Percentiles rank a stretch among this genome's conserved stretches.
phyloP scores from a whole-genome alignment of 2,329 filamentous ascomycete species.

The Aureobasidium sp. region DNA sequence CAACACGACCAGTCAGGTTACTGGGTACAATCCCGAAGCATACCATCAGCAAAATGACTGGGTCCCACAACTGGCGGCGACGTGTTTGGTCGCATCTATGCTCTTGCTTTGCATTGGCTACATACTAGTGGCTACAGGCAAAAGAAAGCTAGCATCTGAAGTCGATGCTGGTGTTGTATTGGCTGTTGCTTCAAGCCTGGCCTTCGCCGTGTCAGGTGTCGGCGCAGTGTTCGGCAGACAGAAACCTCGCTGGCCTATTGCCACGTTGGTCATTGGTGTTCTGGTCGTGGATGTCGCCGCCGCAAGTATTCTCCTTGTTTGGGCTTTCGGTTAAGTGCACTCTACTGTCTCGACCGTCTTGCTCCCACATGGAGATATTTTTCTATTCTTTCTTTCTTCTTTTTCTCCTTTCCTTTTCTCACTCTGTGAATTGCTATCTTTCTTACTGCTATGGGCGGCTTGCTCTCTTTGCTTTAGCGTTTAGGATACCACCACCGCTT shows the following conservation, averaged over 20 bases:
- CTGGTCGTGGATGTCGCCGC: conserved; percentile 44
- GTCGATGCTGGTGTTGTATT: conserved; percentile 67
- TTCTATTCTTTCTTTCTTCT: neutral
- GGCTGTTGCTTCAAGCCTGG: conserved; percentile 60
- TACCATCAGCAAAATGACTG: conserved; percentile 9
- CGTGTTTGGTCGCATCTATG: conserved; percentile 54
- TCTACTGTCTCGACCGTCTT: neutral
- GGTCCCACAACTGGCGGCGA: conserved; percentile 32
- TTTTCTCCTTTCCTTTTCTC: neutral
- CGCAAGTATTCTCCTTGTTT: conserved; percentile 47
- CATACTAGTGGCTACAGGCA: conserved; percentile 61
- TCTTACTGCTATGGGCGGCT: neutral
- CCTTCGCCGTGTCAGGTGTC: conserved; percentile 56
- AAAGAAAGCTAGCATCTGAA: conserved; percentile 59
- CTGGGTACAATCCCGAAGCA: conserved; percentile 8
- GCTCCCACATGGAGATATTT: neutral
- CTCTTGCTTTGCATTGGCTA: conserved; percentile 58
- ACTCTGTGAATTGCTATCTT: neutral
- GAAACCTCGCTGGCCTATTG: conserved; percentile 40
- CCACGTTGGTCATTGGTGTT: conserved; percentile 38
- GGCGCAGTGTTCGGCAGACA: conserved; percentile 51
- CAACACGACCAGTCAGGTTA: neutral
- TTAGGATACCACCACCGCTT: conserved; percentile 7
- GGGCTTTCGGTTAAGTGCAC: conserved; percentile 32
- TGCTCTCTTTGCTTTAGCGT: neutral